Percentiles rank a stretch among this genome's conserved stretches.
phyloP scores from a whole-genome alignment of 2,329 filamentous ascomycete species.

The Juglanconis sp. region DNA sequence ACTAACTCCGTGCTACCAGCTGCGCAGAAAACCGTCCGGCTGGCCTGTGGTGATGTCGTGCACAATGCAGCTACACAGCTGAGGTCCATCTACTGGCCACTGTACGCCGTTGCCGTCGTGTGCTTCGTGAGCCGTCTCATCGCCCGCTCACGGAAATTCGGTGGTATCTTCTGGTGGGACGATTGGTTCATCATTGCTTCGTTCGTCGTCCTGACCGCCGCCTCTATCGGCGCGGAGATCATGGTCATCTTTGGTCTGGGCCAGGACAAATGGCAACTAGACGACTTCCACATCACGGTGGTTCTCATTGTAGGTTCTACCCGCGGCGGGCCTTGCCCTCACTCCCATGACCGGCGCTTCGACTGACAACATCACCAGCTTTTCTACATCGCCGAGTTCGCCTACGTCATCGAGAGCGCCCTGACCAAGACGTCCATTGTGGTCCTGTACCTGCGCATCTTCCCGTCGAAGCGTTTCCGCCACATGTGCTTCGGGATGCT shows the following conservation, averaged over 20 bases:
- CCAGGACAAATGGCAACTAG: conserved; percentile 21
- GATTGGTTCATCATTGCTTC: conserved; percentile 24
- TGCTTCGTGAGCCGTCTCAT: conserved; percentile 19
- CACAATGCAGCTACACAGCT: conserved; percentile 16
- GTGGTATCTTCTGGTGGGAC: conserved; percentile 22
- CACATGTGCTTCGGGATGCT: conserved; percentile 15
- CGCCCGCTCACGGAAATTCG: conserved; percentile 18
- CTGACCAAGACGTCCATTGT: conserved; percentile 30
- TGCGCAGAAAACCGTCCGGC: conserved; percentile 14
- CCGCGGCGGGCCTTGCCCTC: not conserved
- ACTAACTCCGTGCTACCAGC: conserved; percentile 3
- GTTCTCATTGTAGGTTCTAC: conserved; percentile 19
- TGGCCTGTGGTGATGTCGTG: conserved; percentile 10
- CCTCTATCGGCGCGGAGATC: conserved; percentile 21
- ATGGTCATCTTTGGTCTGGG: conserved; percentile 23
- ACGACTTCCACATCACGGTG: conserved; percentile 18
- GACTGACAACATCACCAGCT: conserved; percentile 19
- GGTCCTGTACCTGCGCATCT: conserved; percentile 29
- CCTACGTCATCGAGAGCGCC: conserved; percentile 29
- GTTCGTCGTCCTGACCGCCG: conserved; percentile 19
- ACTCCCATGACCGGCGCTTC: too few species aligned
- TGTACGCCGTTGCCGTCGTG: conserved; percentile 17
- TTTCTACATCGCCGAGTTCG: conserved; percentile 31
- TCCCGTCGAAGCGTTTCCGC: conserved; percentile 27
- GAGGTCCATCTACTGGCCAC: conserved; percentile 18